phyloP scores from a whole-genome alignment of 768 basidiomycete species.

The Heimioporus sp. region DNA sequence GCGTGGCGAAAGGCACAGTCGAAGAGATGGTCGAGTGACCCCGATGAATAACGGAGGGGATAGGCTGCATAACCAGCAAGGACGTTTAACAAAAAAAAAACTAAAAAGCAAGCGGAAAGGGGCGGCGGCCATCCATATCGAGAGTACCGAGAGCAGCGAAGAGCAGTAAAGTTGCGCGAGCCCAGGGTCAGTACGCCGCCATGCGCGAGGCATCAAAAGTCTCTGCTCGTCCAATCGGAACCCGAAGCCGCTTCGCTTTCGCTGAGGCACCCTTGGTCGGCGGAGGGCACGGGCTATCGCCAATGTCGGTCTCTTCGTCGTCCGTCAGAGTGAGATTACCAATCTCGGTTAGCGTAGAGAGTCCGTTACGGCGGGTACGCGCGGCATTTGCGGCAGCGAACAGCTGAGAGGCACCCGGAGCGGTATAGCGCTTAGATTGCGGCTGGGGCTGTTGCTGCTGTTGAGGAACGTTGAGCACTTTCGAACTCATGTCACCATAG shows the following conservation, averaged over 20 bases:
- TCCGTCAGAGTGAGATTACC: conserved; percentile 62
- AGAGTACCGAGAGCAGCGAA: conserved; percentile 1
- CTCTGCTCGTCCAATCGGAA: conserved; percentile 57
- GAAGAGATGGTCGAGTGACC: conserved; percentile 3
- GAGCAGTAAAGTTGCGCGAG: not conserved
- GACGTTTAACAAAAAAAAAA: not conserved
- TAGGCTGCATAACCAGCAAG: conserved; percentile 9
- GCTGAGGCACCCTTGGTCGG: conserved; percentile 56
- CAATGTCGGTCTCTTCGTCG: conserved; percentile 75
- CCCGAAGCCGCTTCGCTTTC: conserved; percentile 57
- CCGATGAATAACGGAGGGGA: conserved; percentile 2
- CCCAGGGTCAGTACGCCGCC: conserved; percentile 39
- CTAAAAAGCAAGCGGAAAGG: conserved; percentile 4
- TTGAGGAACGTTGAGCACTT: conserved; percentile 33
- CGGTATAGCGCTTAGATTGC: conserved; percentile 64
- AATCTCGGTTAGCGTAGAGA: conserved; percentile 69
- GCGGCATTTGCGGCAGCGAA: conserved; percentile 73
- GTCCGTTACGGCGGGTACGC: conserved; percentile 56
- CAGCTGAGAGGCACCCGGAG: conserved; percentile 53
- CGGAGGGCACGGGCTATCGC: conserved; percentile 87
- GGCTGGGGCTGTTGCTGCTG: conserved; percentile 37
- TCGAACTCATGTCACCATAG: conserved; percentile 72
- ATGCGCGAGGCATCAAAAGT: conserved; percentile 66
- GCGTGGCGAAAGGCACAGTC: conserved; percentile 12
- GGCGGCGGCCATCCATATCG: not conserved